Base-by-base conservation (phyloP, 108 stramenopile genomes). In the Tribonema minus region DNA sequence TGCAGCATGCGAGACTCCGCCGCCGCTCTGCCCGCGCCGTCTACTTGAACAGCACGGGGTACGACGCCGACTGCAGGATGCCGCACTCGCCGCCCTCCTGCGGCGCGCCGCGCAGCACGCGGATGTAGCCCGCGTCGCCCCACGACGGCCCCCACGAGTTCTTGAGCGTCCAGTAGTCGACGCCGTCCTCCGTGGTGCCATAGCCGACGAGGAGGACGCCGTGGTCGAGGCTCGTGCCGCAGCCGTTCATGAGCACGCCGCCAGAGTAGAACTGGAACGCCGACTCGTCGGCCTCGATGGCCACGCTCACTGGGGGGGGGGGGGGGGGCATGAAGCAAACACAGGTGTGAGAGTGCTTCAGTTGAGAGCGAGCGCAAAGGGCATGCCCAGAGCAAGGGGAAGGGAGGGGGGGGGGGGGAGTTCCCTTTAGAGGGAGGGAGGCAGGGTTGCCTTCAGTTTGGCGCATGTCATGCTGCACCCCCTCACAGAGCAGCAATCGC, bases 231-330 rank as follows among this genome's bases (percentile, higher is more conserved):
- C 88, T 83, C 64, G 67, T 69, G 23, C 86, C 87, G 40, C 87
- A 88, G 32, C 27, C 39, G 31, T 59, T 88, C 31, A 86, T 86
- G 62, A 94, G 88, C 32, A 98, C 94, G n/a, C 97, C 97, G 23
- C 71, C 76, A 72, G 88, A 91, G 90, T 98, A 98, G 71, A 98
- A 93, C 87, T 96, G 95, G 71, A 96, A 96, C 65, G 68, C 62
- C 72, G 65, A 70, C 84, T 90, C 59, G 81, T 86, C 86, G 3
- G 92, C 92, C 61, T 92, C 87, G 65, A 91, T 91, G 23, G 91
- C 91, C 30, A 93, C 86, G 33, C 87, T 83, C 3, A 93, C 91
- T 3, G n/a, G n/a, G 86, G 86, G 54, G 78, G 82, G n/a, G n/a
- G n/a, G n/a, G n/a, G n/a, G n/a, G n/a, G n/a, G n/a, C n/a, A n/a